Percentiles rank a stretch among this genome's conserved stretches.
Evolutionary conservation across 106 monocot genomes (phyloP).

Genomic region (Amphibolis antarctica): DNA sequence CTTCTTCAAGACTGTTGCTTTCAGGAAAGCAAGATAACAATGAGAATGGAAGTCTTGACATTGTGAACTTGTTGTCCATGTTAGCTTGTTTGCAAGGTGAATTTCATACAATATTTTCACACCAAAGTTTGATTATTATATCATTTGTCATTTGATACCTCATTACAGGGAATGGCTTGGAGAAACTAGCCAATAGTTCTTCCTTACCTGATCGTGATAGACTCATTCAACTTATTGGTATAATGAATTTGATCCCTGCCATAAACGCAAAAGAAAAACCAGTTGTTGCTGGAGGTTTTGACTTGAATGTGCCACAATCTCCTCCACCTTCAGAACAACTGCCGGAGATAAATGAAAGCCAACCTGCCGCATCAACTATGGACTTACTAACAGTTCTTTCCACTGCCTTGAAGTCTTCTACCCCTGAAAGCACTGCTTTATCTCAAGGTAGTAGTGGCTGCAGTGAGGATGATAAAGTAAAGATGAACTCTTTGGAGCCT

Average conservation of each 20-base stretch:
- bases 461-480: slow-evolving; percentile 51
- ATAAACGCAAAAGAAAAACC: slow-evolving; percentile 22
- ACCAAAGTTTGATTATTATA: not conserved
- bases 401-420: slow-evolving; percentile 36
- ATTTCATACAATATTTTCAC: not conserved
- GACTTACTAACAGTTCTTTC: slow-evolving; percentile 75
- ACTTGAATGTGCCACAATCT: slow-evolving; percentile 67
- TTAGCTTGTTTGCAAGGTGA: slow-evolving; percentile 70
- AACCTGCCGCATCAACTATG: slow-evolving; percentile 39
- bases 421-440: slow-evolving; percentile 18
- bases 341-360: slow-evolving; percentile 15
- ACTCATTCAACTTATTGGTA: slow-evolving; percentile 58
- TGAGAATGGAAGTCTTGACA: slow-evolving; percentile 41
- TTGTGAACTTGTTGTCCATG: slow-evolving; percentile 48
- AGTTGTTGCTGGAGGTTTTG: slow-evolving; percentile 39
- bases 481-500: slow-evolving; percentile 11
- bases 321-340: slow-evolving; percentile 30
- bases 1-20: slow-evolving; percentile 32
- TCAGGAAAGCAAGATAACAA: slow-evolving; percentile 43
- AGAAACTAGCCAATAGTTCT: slow-evolving; percentile 25
- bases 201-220: slow-evolving; percentile 44
- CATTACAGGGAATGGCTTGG: slow-evolving; percentile 35
- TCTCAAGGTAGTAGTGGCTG: slow-evolving; percentile 59
- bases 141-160: slow-evolving; percentile 1
- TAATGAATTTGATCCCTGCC: slow-evolving; percentile 36